Conservation (phyloP, 257 asterid genomes). For the Eustoma russellianum region DNA sequence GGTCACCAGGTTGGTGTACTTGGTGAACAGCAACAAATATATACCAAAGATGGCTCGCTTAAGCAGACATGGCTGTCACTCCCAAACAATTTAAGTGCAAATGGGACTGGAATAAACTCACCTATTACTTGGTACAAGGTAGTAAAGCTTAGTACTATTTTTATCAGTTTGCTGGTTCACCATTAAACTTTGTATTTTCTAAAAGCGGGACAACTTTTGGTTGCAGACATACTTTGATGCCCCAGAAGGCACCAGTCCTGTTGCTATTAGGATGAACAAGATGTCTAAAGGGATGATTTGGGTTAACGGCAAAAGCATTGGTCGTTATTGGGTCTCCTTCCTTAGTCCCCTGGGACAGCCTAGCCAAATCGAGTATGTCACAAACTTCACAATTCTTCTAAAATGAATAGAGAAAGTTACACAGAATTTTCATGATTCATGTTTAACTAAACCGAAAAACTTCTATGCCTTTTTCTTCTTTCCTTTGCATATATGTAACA, state of each 20-base stretch:
- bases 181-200: too few species aligned
- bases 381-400: too few species aligned
- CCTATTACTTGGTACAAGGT: constrained; percentile 97
- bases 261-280: constrained; percentile 50
- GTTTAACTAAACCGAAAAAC: too few species aligned
- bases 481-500: too few species aligned
- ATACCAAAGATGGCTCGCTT: constrained; percentile 53
- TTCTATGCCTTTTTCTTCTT: too few species aligned
- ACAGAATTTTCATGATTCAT: too few species aligned
- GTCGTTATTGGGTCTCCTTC: constrained; percentile 86
- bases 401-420: too few species aligned
- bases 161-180: too few species aligned
- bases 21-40: constrained; percentile 49
- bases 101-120: constrained; percentile 12
- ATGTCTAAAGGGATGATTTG: constrained; percentile 89
- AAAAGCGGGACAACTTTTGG: background rate
- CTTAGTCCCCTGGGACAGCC: constrained; percentile 64
- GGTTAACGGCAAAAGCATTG: constrained; percentile 75
- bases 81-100: constrained; percentile 16
- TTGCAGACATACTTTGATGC: constrained; percentile 67
- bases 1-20: constrained; percentile 58
- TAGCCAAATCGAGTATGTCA: constrained; percentile 69
- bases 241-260: constrained; percentile 62
- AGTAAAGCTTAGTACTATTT: background rate
- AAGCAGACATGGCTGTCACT: constrained; percentile 46